A percentile compares a stretch with the other conserved stretches of the same genome.
Evolutionary conservation across 495 filamentous ascomycete genomes (phyloP).

Genomic region (Lepraria neglecta): DNA sequence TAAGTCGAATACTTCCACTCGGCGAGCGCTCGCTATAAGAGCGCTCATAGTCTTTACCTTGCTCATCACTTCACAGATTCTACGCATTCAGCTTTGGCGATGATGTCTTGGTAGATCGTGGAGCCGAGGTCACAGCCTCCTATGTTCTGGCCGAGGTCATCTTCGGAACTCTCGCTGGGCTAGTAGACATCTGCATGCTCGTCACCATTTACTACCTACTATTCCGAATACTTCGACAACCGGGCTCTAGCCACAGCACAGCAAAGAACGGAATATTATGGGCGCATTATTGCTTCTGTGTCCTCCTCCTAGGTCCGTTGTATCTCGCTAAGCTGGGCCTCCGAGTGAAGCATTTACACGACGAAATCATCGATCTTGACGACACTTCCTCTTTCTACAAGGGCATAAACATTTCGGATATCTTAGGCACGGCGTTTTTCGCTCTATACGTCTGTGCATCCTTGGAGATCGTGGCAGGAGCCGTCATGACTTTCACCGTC

Average conservation of each 20-base stretch:
- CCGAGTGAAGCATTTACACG: not conserved
- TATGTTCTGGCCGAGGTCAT: not conserved
- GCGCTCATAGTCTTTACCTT: not conserved
- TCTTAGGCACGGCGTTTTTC: not conserved
- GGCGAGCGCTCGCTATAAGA: not conserved
- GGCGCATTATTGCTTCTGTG: constrained; percentile 5
- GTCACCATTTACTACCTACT: not conserved
- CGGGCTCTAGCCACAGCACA: not conserved
- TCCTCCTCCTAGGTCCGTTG: not conserved
- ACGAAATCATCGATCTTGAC: not conserved
- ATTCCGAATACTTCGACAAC: not conserved
- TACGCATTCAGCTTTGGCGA: not conserved
- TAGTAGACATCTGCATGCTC: not conserved
- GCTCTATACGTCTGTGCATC: not conserved
- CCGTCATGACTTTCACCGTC: too few species aligned
- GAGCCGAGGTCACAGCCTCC: not conserved
- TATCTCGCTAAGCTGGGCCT: not conserved
- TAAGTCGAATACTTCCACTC: not conserved
- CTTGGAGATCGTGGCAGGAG: too few species aligned
- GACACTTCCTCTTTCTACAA: not conserved
- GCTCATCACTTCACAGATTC: not conserved
- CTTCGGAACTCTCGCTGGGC: not conserved
- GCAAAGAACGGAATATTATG: not conserved
- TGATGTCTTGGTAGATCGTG: not conserved
- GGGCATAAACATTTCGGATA: not conserved